phyloP scores from a whole-genome alignment of 805 yeast species.

The Saccharomycopsis schoenii region DNA sequence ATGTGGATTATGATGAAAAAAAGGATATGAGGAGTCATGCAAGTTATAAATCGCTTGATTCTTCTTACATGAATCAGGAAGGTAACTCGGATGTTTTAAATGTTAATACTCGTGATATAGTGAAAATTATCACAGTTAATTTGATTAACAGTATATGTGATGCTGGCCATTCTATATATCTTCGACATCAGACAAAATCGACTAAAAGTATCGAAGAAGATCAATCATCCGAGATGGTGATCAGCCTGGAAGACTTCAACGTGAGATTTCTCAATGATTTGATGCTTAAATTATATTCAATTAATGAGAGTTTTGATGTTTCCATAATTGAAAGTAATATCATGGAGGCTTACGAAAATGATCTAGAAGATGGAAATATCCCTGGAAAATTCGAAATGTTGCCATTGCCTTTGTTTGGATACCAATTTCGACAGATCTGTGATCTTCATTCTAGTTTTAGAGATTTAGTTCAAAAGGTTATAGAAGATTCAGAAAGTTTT shows the following conservation, averaged over 20 bases:
- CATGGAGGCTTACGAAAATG: not conserved
- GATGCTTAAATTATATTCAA: not conserved
- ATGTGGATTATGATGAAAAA: not conserved
- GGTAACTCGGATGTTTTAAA: not conserved
- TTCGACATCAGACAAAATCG: not conserved
- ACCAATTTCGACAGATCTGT: not conserved
- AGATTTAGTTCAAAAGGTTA: not conserved
- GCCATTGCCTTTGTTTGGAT: not conserved
- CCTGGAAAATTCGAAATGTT: not conserved
- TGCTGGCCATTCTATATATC: not conserved
- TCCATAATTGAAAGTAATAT: not conserved
- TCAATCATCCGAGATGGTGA: not conserved
- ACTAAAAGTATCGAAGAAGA: not conserved
- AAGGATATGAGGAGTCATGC: not conserved
- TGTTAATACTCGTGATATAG: not conserved
- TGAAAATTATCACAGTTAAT: not conserved
- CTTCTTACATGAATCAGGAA: not conserved
- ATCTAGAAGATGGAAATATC: not conserved
- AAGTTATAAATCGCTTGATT: not conserved
- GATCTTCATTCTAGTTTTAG: not conserved
- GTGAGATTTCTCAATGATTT: constrained; percentile 1
- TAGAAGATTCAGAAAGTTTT: not conserved
- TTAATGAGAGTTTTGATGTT: not conserved
- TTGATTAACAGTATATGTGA: not conserved
- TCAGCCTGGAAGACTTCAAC: not conserved